Percentiles rank a stretch among this genome's conserved stretches.
phyloP scores from a whole-genome alignment of 331 rosid genomes.

The Pyrus hybrid region DNA sequence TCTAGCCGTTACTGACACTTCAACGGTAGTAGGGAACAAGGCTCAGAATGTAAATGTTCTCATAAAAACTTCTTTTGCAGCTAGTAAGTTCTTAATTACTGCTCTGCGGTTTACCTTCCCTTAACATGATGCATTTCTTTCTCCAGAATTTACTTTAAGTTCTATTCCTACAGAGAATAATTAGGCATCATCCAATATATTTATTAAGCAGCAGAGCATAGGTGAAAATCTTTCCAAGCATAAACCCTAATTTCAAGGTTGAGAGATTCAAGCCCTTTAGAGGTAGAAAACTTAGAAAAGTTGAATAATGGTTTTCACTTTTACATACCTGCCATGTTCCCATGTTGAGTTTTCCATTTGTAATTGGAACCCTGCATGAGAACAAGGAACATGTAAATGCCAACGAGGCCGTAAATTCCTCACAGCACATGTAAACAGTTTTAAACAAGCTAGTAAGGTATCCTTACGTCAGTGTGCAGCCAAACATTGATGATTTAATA shows the following conservation, averaged over 20 bases:
- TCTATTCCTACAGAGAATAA: neutral
- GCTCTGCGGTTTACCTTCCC: neutral
- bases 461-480: constrained; percentile 66
- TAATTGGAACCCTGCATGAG: constrained; percentile 66
- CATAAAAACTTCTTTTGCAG: neutral
- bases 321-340: constrained; percentile 92
- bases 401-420: constrained; percentile 1
- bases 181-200: neutral
- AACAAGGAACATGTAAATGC: constrained; percentile 11
- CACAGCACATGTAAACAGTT: constrained; percentile 7
- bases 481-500: constrained; percentile 90
- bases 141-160: neutral
- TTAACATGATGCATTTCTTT: neutral
- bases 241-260: neutral
- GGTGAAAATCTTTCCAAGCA: neutral
- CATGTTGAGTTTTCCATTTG: constrained; percentile 87
- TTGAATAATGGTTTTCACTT: neutral
- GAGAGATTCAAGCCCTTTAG: neutral
- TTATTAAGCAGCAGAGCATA: neutral
- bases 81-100: neutral
- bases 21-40: neutral
- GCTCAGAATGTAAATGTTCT: neutral
- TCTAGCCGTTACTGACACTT: neutral
- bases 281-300: neutral
- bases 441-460: neutral